These are phyloP conservation scores for Saitozyma sp. DNA, from an alignment of 768 basidiomycete genomes.

Conservation along the genomic window DNA sequence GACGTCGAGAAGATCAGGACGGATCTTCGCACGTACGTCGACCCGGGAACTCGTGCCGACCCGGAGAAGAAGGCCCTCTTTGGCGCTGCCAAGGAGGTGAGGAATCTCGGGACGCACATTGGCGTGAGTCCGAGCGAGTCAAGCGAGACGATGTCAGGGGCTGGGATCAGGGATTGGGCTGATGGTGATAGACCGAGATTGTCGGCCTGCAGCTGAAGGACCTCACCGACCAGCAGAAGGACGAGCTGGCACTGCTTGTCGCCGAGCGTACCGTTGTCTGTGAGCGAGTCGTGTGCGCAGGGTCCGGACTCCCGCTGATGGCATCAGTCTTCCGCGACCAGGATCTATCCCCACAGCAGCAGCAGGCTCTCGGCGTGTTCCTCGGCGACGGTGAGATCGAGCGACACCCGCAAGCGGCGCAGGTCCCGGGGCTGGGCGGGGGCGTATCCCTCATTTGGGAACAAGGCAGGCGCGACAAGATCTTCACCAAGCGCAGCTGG, in stretches of 20 bases:
- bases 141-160: no score
- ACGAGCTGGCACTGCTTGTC: conserved; percentile 12
- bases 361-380: conserved; percentile 46
- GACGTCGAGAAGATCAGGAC: conserved; percentile 36
- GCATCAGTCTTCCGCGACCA: conserved; percentile 51
- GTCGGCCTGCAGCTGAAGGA: no score
- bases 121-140: conserved; percentile 40
- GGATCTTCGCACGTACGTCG: conserved; percentile 52
- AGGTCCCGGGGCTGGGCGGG: conserved; percentile 48
- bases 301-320: no score
- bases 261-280: conserved; percentile 45
- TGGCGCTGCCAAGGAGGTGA: conserved; percentile 66
- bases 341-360: conserved; percentile 48
- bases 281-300: conserved; percentile 1
- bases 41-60: conserved; percentile 70
- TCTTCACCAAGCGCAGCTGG: conserved; percentile 12
- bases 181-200: no score
- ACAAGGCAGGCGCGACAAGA: conserved; percentile 25
- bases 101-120: conserved; percentile 68
- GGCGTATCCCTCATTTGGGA: conserved; percentile 48
- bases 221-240: no score
- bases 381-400: conserved; percentile 48
- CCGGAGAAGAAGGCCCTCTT: conserved; percentile 67
- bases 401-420: conserved; percentile 50
- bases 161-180: no score